phyloP scores from a whole-genome alignment of 208 protist genomes.

The Novymonas esmeraldas region DNA sequence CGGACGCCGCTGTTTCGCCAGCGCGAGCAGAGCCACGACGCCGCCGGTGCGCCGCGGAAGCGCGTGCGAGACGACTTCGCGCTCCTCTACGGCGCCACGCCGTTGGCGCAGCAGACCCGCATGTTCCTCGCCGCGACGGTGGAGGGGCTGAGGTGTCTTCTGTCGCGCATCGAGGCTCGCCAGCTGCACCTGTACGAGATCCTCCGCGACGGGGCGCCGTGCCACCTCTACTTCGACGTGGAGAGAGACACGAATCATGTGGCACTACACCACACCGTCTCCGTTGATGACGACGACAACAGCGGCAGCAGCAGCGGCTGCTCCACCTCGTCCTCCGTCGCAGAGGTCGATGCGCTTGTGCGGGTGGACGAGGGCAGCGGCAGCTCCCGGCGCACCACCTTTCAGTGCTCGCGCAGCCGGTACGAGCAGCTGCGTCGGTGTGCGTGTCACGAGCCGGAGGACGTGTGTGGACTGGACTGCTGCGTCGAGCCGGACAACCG shows the following conservation, averaged over 20 bases:
- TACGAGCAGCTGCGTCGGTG: constrained; percentile 22
- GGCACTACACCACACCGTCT: constrained; percentile 18
- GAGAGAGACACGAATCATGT: constrained; percentile 60
- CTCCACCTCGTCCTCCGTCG: constrained; percentile 24
- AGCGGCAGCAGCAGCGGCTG: no score
- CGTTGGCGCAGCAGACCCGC: constrained; percentile 67
- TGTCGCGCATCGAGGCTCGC: constrained; percentile 36
- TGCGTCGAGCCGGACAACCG: constrained; percentile 40
- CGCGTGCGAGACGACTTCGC: constrained; percentile 51
- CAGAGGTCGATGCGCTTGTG: constrained; percentile 15
- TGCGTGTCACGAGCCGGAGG: constrained; percentile 15
- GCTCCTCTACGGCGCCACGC: constrained; percentile 61
- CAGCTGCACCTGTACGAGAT: constrained; percentile 89
- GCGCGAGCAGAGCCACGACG: not conserved
- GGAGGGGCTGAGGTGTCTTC: constrained; percentile 32
- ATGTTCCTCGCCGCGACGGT: constrained; percentile 77
- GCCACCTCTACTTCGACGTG: constrained; percentile 90
- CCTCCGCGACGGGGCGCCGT: constrained; percentile 67
- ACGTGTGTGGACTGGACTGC: constrained; percentile 58
- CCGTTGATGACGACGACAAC: constrained; percentile 33
- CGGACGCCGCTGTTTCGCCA: constrained; percentile 12
- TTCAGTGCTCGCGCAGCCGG: constrained; percentile 13
- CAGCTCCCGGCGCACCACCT: not conserved
- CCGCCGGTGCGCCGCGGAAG: not conserved
- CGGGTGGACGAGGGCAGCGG: constrained; percentile 5